Base-by-base conservation (phyloP, 192 early-diverging fungal species). In the Backusella morwellensis region DNA sequence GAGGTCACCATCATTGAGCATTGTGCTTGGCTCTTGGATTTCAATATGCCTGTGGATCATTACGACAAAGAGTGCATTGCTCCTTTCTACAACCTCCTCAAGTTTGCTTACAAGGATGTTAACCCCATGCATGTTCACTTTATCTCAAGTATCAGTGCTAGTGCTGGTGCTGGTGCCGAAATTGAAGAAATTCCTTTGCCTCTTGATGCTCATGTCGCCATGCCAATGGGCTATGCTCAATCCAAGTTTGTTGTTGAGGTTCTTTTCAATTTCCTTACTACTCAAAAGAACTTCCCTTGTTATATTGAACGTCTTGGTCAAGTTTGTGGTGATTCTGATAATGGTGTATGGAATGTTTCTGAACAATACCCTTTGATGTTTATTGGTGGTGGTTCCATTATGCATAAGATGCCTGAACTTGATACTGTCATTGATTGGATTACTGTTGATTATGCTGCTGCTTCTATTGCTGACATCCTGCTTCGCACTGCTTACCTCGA, bases 1-100 rank as follows among this genome's bases (percentile, higher is more conserved):
- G 77, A 81, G 73, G 77, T 78, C 17, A 84, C 77, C 12, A 72
- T 81, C 6, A 66, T 84, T 40, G 67, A 74, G 8, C 83, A 84
- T 40, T 72, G 66, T n/a, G 83, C 83, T 7, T 84, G 83, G 83
- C 44, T 78, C 14, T n/a, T 84, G 8, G 75, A 81, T 17, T 84
- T 84, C 59, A 78, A 81, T 29, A 77, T 79, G 29, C 67, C 77
- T 15, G 74, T 84, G 35, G 50, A 38, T 40, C 73, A 78, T n/a
- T 82, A 68, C 74, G 81, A 78, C 8, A 75, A 76, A 21, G 77
- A 73, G n/a, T 76, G 70, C 63, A 75, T 82, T 32, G 4, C 23
- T 26, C 77, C 77, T 7, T 70, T 82, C 17, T 75, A 79, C 38
- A 69, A 75, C 52, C 26, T 82, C 17, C 70, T 82, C 56, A 67